Conservation (phyloP, 1,284 basidiomycete species). For the Ganoderma multipileum region DNA sequence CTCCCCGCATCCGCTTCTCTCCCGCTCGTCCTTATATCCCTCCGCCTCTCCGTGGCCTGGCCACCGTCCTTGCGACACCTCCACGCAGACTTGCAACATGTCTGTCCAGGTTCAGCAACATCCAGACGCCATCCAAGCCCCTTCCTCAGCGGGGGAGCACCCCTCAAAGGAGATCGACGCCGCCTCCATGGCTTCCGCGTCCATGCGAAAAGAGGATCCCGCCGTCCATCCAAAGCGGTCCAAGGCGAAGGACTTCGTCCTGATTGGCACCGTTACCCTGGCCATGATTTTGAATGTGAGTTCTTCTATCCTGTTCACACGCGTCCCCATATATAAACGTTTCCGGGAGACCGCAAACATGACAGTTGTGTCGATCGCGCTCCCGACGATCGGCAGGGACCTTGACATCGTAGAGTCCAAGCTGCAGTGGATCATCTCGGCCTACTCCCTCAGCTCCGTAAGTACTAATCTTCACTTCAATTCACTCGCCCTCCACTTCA, state of each 20-base stretch:
- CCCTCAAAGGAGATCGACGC: not conserved
- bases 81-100: not conserved
- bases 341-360: constrained; percentile 39
- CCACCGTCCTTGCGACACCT: not conserved
- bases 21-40: not conserved
- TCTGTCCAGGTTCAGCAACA: not conserved
- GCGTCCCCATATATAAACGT: constrained; percentile 1
- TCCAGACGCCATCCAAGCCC: not conserved
- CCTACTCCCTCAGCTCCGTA: constrained; percentile 56
- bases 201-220: not conserved
- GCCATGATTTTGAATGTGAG: constrained; percentile 45
- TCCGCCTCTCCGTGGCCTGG: not conserved
- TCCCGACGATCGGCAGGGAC: constrained; percentile 59
- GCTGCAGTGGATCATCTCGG: constrained; percentile 68
- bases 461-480: constrained; percentile 19
- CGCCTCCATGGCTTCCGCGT: not conserved
- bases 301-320: constrained; percentile 1
- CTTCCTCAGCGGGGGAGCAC: not conserved
- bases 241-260: constrained; percentile 25
- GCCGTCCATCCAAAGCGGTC: constrained; percentile 11
- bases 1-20: not conserved
- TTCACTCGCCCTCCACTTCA: not conserved
- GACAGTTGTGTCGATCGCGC: constrained; percentile 50
- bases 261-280: constrained; percentile 40
- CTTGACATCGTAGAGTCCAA: constrained; percentile 50